Evolutionary conservation across 192 early-diverging fungal genomes (phyloP), one percentile per base, ranked within the genome.

Genomic region (Obelidium mucronatum): DNA sequence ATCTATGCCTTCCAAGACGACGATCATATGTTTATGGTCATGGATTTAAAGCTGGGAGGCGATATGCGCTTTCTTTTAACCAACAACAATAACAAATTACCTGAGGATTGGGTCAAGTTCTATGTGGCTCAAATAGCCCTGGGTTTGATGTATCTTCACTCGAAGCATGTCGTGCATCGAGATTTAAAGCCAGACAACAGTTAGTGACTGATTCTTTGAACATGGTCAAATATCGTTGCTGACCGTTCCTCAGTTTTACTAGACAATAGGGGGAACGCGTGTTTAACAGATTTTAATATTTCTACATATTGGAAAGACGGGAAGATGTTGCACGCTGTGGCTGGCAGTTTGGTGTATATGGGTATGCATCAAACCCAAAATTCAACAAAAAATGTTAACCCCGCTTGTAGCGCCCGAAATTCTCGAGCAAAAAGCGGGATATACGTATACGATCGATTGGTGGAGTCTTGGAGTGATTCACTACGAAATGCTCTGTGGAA

Each of bases 381-480:
- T 15, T 34, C 55, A 33, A 37, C 34, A 60, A 15, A 15, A 26
- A 60, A 8, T 26, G 8, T 26, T 15, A 60, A n/a, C n/a, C n/a
- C n/a, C n/a, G n/a, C 11, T 13, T 3, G 2, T 85, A 75, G 84
- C 84, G 22, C 84, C 84, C 2, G 84, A 85, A 65, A 60, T 85
- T 35, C 64, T 85, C 13, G 54, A 72, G 34, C 69, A 88, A 33
- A 71, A 74, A 2, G 56, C 42, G 8, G 95, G 95, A 3, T 98
- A 98, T 81, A 90, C 84, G 11, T 87, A 88, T 33, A 90, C 89
- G 52, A 93, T 97, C 22, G 97, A 99, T 82, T 99, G 95, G 95
- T 99, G 97, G 97, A 91, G 92, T n/a, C 76, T 97, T 22, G 97
- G 97, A 17, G 92, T 97, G 2, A 87, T 74, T 1, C 72, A 63